These are phyloP conservation scores for Aspergillus fumigatiaffinis DNA, from an alignment of 2,329 filamentous ascomycete genomes.

Conservation along the genomic window DNA sequence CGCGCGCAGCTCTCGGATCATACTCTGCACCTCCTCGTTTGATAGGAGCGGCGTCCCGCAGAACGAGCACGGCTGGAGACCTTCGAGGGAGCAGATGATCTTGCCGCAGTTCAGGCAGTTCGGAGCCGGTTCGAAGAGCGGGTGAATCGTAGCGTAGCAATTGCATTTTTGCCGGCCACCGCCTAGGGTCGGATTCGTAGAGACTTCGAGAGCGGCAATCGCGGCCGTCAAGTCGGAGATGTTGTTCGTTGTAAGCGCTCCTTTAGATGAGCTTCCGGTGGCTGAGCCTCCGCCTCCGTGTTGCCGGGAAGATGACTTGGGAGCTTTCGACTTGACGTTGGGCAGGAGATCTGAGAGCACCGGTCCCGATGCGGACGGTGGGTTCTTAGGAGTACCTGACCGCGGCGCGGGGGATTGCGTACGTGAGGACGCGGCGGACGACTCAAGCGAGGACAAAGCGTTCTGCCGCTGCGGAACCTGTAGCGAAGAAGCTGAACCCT, in stretches of 20 bases:
- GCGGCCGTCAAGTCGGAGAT: constrained; percentile 64
- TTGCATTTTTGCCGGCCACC: constrained; percentile 69
- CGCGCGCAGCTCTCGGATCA: constrained; percentile 77
- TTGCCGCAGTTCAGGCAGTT: constrained; percentile 93
- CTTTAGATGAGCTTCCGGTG: constrained; percentile 60
- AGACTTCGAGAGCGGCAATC: constrained; percentile 84
- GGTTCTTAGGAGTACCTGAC: constrained; percentile 39
- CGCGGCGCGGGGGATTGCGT: constrained; percentile 37
- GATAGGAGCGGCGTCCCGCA: constrained; percentile 73
- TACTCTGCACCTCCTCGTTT: constrained; percentile 70
- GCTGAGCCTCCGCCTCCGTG: constrained; percentile 59
- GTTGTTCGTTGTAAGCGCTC: constrained; percentile 44
- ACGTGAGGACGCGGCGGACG: constrained; percentile 46
- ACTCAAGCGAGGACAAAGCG: constrained; percentile 31
- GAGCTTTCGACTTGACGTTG: constrained; percentile 56
- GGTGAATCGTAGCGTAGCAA: constrained; percentile 84
- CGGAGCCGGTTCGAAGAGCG: constrained; percentile 82
- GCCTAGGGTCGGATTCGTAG: constrained; percentile 73
- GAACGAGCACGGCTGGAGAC: constrained; percentile 88
- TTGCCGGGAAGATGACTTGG: constrained; percentile 71
- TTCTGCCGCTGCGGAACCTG: constrained; percentile 32
- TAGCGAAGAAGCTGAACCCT: constrained; percentile 48
- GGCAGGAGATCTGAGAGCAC: constrained; percentile 71
- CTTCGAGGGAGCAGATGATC: constrained; percentile 91
- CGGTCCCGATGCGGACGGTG: constrained; percentile 68